Conservation (phyloP, 805 yeast species). For the Lipomyces yamadae region DNA sequence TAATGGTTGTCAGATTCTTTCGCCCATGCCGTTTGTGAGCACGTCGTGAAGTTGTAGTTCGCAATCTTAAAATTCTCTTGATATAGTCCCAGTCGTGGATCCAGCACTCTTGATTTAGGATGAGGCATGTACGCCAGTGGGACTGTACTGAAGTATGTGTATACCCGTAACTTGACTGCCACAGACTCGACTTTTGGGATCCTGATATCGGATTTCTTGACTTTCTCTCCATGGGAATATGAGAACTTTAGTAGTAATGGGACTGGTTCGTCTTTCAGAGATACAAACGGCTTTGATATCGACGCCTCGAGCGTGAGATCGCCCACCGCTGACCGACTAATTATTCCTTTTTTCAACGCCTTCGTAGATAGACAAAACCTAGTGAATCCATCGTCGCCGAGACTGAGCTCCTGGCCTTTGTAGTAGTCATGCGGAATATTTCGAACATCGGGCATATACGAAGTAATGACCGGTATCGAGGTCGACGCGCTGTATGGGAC, state of each 20-base stretch:
- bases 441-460: conserved; percentile 21
- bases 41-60: neutral
- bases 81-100: conserved; percentile 26
- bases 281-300: conserved; percentile 23
- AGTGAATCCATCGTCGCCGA: conserved; percentile 19
- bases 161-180: conserved; percentile 17
- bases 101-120: conserved; percentile 23
- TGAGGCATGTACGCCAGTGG: conserved; percentile 26
- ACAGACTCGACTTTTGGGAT: conserved; percentile 28
- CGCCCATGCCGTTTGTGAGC: conserved; percentile 14
- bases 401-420: conserved; percentile 18
- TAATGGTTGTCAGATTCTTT: conserved; percentile 14
- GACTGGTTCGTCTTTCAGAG: conserved; percentile 1
- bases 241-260: conserved; percentile 26
- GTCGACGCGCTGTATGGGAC: conserved; percentile 9
- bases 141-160: conserved; percentile 21
- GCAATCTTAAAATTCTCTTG: conserved; percentile 17
- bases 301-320: conserved; percentile 24
- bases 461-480: conserved; percentile 20
- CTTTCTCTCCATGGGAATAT: conserved; percentile 8
- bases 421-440: conserved; percentile 20
- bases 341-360: conserved; percentile 12
- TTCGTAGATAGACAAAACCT: conserved; percentile 27
- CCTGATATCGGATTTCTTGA: neutral
- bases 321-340: conserved; percentile 16